Base-by-base conservation (phyloP, 2,329 filamentous ascomycete genomes). In the Colletotrichum magnum region DNA sequence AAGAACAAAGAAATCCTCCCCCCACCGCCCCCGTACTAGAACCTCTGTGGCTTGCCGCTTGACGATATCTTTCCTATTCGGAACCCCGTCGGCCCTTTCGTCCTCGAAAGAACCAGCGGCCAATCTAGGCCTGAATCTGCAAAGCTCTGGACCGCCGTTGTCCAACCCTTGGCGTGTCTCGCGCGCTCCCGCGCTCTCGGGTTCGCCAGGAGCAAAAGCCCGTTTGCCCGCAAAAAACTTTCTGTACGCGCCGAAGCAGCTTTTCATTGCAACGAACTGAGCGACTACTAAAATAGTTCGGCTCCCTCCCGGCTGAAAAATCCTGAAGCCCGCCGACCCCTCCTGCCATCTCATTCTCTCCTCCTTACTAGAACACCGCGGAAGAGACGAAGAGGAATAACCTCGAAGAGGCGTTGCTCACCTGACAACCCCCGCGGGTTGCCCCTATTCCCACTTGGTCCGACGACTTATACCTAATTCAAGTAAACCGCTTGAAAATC, bases 141-240 rank as follows among this genome's bases (percentile, higher is more conserved):
- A 18, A 65, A 68, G 32, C 10, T 24, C 26, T 43, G n/a, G 24
- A 69, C 45, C 41, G 26, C 54, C 62, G 61, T 65, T 66, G 32
- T 36, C 9, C 13, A 6, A 45, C 45, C 18, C 24, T 50, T 39
- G 28, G 61, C 52, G 43, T 53, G 43, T 15, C 13, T 26, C 45
- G 62, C 45, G 41, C 28, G 62, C 48, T 60, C 66, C 28, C 66
- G 54, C 39, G 48, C 18, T 15, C 24, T 51, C 56, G 62, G 61
- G 18, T 36, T n/a, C 24, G 16, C 3, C 15, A 43, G 45, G 50
- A 21, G 58, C 51, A 53, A 45, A 6, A 50, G 57, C 48, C 26
- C 21, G 28, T 39, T 57, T 45, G 26, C 16, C 39, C 21, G 7
- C 6, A 21, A 28, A 47, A 4, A 56, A 18, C 3, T 57, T 45